Evolutionary conservation across 2,329 filamentous ascomycete genomes (phyloP), one percentile per base, ranked within the genome.

Genomic region (Venturia aucupariae): DNA sequence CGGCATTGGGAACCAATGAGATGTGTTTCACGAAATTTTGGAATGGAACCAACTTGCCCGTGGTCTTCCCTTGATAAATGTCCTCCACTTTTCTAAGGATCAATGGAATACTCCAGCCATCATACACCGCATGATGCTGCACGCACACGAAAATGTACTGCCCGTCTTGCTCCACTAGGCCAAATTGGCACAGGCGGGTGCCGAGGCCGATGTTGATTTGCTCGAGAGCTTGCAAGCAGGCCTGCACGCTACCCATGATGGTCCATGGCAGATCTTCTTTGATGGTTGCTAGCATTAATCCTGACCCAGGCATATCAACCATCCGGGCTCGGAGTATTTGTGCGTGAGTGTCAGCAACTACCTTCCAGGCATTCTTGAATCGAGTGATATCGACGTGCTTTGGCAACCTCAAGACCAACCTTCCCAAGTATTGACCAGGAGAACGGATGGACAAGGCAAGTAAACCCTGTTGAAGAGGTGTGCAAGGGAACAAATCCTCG

Each of bases 61-160:
- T 69, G 0, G 71, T 57, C 3, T 77, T 60, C 27, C 68, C 69
- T 10, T 68, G 65, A 61, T 72, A 76, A 13, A 71, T 71, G 22
- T 68, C 67, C 39, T 82, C 79, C 4, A 96, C 75, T 72, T 96
- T 90, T 30, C 81, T 77, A 17, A 90, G 71, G 0, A 95, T 75
- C 38, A 93, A 78, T 61, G 96, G 88, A 71, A 92, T 82, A 0
- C 90, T 92, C 92, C 92, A 97, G 19, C 92, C 92, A 73, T 97
- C 92, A 71, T 96, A 97, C 0, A 95, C 73, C 0, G 90, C 86
- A 74, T 97, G 92, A 71, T 96, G 92, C 0, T 95, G 78, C 15
- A 87, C 80, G 72, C 79, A 79, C 4, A 81, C 74, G 22, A 83
- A 78, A 66, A 79, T 75, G 1, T 30, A 13, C 55, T 0, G 77